Base-by-base conservation (phyloP, 2,329 filamentous ascomycete species). In the Dactylellina cionopaga region DNA sequence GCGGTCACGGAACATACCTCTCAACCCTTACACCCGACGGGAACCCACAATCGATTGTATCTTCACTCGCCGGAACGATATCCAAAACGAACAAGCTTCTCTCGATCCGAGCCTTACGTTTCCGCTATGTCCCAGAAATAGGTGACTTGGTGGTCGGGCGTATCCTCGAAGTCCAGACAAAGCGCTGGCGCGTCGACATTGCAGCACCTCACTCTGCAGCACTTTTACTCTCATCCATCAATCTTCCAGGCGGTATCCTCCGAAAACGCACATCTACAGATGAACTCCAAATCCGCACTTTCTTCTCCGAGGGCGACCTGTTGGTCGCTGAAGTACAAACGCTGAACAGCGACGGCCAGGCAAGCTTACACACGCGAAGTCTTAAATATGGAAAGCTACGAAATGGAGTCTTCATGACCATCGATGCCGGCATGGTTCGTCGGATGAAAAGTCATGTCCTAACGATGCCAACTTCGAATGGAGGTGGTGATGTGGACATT, bases 21-120 rank as follows among this genome's bases (percentile, higher is more conserved):
- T 85, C 86, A 15, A 81, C 85, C 3, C 80, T 83, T 47, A 84
- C 85, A 55, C 87, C 86, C 3, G 85, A 66, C n/a, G 56, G 59
- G n/a, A 27, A 37, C 10, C n/a, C 33, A 13, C 71, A 62, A 39
- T 75, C 88, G 69, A 99, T 99, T 79, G 87, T 90, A 65, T 93
- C 92, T 49, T 96, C 95, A 4, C 90, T 99, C 29, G 93, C 93
- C 5, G 95, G 95, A 78, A 94, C 90, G 5, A 85, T 98, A 33
- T 89, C 90, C 79, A 94, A 93, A 80, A 98, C 94, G 71, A 99
- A 99, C 86, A 98, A 97, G 81, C 89, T 99, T 49, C 89, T 99
- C 75, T 96, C 92, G 1, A 91, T 99, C 65, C 89, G 90, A 1
- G 92, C 95, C 5, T 85, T 99, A 2, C 92, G 93, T 74, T 93